Evolutionary conservation across 2,329 filamentous ascomycete species (phyloP).

Genomic region (Xylariomycetidae sp.): DNA sequence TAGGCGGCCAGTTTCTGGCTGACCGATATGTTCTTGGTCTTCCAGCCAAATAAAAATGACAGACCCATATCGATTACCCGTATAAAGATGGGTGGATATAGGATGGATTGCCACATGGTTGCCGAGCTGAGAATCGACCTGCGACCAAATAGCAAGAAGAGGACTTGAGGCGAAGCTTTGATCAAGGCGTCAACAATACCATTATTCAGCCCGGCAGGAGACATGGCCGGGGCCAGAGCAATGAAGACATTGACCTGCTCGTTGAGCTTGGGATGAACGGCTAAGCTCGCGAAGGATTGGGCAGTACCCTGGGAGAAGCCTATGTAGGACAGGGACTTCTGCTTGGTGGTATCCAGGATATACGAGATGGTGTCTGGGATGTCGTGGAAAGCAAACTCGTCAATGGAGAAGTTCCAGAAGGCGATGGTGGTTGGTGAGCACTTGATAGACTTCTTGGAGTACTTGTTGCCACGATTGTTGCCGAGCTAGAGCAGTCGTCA

Average conservation of each 20-base stretch:
- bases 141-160: slow-evolving; percentile 89
- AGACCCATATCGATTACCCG: slow-evolving; percentile 80
- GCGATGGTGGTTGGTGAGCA: slow-evolving; percentile 66
- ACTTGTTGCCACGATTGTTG: slow-evolving; percentile 98
- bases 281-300: slow-evolving; percentile 89
- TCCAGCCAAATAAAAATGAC: slow-evolving; percentile 85
- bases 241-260: slow-evolving; percentile 94
- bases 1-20: slow-evolving; percentile 94
- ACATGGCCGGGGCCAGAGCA: slow-evolving; percentile 93
- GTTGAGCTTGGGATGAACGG: slow-evolving; percentile 88
- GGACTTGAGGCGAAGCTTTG: slow-evolving; percentile 86
- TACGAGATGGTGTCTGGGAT: slow-evolving; percentile 94
- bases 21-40: slow-evolving; percentile 72
- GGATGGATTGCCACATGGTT: slow-evolving; percentile 94
- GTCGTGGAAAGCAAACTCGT: slow-evolving; percentile 96
- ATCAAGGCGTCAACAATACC: slow-evolving; percentile 88
- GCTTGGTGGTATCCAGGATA: slow-evolving; percentile 76
- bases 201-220: slow-evolving; percentile 83
- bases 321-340: slow-evolving; percentile 86
- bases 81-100: slow-evolving; percentile 92
- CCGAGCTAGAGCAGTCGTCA: slow-evolving; percentile 58
- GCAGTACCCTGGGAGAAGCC: slow-evolving; percentile 97
- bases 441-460: slow-evolving; percentile 88
- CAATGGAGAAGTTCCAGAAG: slow-evolving; percentile 98
- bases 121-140: slow-evolving; percentile 87